Evolutionary conservation across 2,329 filamentous ascomycete genomes (phyloP), one percentile per base, ranked within the genome.

Genomic region (Pseudomassariella vexata): DNA sequence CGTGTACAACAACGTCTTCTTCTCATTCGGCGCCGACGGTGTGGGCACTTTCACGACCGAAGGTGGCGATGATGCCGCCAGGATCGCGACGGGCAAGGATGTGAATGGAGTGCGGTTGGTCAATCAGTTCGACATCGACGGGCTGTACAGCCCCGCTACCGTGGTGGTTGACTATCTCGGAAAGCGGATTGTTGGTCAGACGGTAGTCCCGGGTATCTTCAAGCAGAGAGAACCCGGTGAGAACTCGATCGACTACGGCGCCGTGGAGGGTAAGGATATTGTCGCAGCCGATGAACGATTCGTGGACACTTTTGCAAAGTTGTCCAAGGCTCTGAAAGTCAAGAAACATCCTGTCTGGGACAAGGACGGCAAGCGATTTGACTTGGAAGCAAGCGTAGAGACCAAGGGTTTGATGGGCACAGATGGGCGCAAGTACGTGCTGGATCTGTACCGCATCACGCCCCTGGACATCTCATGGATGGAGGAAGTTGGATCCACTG

Each of bases 1-100:
- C 52, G 90, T 98, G 16, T 95, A 96, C 69, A 96, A 96, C 70
- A 98, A 98, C 62, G 88, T 98, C 46, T 98, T 98, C 68, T 98
- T 95, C 68, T 96, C 92, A 1, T 96, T 95, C 48, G 92, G 92
- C 41, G 90, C 92, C 26, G 92, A 98, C 57, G 94, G 92, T 32
- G 92, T 96, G 27, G 90, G 92, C 25, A 98, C 92, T 11, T 98
- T 98, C 59, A 89, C 88, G 9, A 89, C 84, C 3, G 92, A 98
- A 63, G 92, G 92, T 45, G 92, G 92, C 14, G 90, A 98, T 45
- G 92, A 98, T 63, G 92, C 92, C 44, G 92, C 92, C 10, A 79
- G 90, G 37, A 87, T 96, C 36, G 92, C 94, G 17, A 95, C 94
- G 5, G 90, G 89, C 42, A 98, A 98, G 65, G 92, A 98, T 52